Percentiles rank a stretch among this genome's conserved stretches.
These are phyloP conservation scores for Rutstroemia sydowiana DNA, from an alignment of 2,329 filamentous ascomycete genomes.

Conservation along the genomic window DNA sequence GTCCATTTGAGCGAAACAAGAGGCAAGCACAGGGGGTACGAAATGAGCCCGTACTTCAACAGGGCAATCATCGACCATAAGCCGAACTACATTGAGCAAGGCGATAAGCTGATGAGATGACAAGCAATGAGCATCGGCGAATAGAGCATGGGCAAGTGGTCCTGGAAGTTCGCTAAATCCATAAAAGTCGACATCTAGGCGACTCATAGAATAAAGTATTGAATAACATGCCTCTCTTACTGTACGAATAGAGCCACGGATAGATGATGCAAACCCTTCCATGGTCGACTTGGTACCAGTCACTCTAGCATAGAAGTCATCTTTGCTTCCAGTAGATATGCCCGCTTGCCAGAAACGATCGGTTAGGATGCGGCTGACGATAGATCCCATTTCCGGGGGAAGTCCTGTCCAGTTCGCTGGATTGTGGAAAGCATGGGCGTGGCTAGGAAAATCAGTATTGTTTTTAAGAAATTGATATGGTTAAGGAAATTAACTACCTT, in stretches of 20 bases:
- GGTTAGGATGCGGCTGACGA: slow-evolving; percentile 77
- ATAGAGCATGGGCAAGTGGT: slow-evolving; percentile 76
- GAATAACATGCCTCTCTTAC: slow-evolving; percentile 92
- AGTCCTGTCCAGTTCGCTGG: slow-evolving; percentile 74
- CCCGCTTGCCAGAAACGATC: slow-evolving; percentile 98
- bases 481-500: slow-evolving; percentile 36
- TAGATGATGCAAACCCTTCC: slow-evolving; percentile 89
- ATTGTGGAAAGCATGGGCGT: slow-evolving; percentile 89
- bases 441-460: slow-evolving; percentile 51
- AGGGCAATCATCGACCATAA: slow-evolving; percentile 88
- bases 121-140: slow-evolving; percentile 71
- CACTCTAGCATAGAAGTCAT: slow-evolving; percentile 92
- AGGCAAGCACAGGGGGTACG: slow-evolving; percentile 72
- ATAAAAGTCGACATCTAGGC: slow-evolving; percentile 82
- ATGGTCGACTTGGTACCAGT: slow-evolving; percentile 81
- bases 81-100: slow-evolving; percentile 80
- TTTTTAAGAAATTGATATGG: background rate
- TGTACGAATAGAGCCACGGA: slow-evolving; percentile 80
- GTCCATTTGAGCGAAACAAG: slow-evolving; percentile 81
- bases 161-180: slow-evolving; percentile 77
- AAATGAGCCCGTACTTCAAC: slow-evolving; percentile 70
- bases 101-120: slow-evolving; percentile 92
- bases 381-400: slow-evolving; percentile 64
- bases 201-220: slow-evolving; percentile 87
- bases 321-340: slow-evolving; percentile 90